Percentiles rank a stretch among this genome's conserved stretches.
Evolutionary conservation across 2,329 filamentous ascomycete genomes (phyloP).

Genomic region (Cordyceps cicadae): DNA sequence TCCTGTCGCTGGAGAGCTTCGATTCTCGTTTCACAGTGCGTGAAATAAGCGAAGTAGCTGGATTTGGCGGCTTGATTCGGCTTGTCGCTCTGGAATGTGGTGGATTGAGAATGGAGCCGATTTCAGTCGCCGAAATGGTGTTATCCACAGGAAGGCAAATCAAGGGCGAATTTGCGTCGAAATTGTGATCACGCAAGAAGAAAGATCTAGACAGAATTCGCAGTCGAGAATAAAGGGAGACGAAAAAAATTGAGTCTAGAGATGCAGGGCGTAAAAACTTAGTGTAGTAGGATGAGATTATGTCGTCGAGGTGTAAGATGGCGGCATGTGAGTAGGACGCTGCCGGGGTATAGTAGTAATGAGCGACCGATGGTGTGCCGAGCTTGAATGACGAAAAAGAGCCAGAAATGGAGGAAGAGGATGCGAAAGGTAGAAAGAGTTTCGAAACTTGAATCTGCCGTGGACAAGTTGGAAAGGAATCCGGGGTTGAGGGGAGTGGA

Average conservation of each 20-base stretch:
- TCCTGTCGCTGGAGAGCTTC: neutral
- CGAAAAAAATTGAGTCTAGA: neutral
- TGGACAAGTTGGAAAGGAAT: slow-evolving; percentile 15
- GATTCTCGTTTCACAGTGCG: neutral
- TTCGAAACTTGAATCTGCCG: neutral
- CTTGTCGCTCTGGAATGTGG: slow-evolving; percentile 1
- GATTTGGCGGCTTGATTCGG: neutral
- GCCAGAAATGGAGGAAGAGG: neutral
- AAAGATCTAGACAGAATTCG: neutral
- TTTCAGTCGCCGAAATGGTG: neutral
- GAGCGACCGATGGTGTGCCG: neutral
- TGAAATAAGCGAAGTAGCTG: neutral
- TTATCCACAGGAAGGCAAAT: neutral
- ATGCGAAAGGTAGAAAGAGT: neutral
- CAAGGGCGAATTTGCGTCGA: neutral
- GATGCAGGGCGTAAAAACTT: neutral
- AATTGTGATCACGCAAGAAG: neutral
- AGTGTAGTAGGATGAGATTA: slow-evolving; percentile 5
- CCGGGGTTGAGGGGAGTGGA: slow-evolving; percentile 22
- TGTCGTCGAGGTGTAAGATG: slow-evolving; percentile 7
- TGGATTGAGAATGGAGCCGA: neutral
- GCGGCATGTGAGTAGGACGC: neutral
- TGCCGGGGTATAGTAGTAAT: neutral
- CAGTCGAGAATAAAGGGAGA: slow-evolving; percentile 1
- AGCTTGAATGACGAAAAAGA: neutral